Evolutionary conservation across 768 basidiomycete genomes (phyloP).

Genomic region (Phallus indusiatus): DNA sequence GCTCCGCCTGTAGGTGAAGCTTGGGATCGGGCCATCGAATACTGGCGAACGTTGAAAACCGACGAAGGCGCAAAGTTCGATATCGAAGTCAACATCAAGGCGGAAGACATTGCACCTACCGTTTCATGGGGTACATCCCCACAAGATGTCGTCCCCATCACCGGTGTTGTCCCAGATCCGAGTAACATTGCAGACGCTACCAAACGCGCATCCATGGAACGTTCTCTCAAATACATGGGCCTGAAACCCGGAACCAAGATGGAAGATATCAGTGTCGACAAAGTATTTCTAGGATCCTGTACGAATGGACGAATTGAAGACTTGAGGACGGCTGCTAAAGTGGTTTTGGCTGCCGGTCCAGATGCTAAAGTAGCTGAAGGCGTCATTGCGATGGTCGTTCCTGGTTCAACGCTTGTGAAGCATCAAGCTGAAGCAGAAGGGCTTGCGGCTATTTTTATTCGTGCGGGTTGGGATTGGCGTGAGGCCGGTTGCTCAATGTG

Average conservation of each 20-base stretch:
- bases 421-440: constrained; percentile 88
- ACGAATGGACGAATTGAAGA: constrained; percentile 94
- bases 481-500: constrained; percentile 97
- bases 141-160: constrained; percentile 79
- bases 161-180: constrained; percentile 73
- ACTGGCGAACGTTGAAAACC: constrained; percentile 72
- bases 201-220: constrained; percentile 60
- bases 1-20: constrained; percentile 67
- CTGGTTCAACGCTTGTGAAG: constrained; percentile 85
- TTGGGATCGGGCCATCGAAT: constrained; percentile 79
- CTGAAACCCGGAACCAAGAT: constrained; percentile 68
- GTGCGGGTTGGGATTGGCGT: constrained; percentile 91
- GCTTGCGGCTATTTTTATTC: constrained; percentile 75
- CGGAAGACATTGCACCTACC: constrained; percentile 81
- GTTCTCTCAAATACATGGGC: constrained; percentile 82
- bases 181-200: constrained; percentile 50
- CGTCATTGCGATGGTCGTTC: constrained; percentile 85
- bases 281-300: constrained; percentile 91
- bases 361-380: constrained; percentile 64
- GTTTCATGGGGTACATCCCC: constrained; percentile 95
- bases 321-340: constrained; percentile 73
- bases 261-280: constrained; percentile 74
- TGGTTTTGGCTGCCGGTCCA: constrained; percentile 67
- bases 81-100: constrained; percentile 67
- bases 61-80: constrained; percentile 84